Conservation (phyloP, 768 basidiomycete species). For the Tulasnella sp. region DNA sequence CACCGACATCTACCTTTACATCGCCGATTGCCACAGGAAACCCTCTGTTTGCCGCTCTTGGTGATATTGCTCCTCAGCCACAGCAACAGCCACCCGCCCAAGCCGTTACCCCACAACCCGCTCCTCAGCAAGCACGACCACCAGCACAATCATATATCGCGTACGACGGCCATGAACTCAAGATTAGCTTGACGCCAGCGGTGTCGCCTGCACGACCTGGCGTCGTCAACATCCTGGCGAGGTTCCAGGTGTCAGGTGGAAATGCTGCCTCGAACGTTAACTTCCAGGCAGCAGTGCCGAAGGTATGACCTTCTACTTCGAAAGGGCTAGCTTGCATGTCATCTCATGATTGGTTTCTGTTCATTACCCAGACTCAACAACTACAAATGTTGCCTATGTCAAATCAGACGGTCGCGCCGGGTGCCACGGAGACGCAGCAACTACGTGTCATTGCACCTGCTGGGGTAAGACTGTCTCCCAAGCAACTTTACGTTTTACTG, state of each 20-base stretch:
- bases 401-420: conserved; percentile 74
- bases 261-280: conserved; percentile 65
- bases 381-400: conserved; percentile 99
- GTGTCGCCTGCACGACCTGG: conserved; percentile 80
- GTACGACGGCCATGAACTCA: conserved; percentile 89
- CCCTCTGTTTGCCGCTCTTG: conserved; percentile 33
- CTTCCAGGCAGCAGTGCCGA: conserved; percentile 98
- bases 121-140: conserved; percentile 51
- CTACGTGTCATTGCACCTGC: conserved; percentile 88
- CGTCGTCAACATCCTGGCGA: conserved; percentile 84
- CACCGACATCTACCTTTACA: conserved; percentile 39
- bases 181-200: conserved; percentile 88
- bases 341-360: neutral
- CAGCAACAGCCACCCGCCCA: conserved; percentile 10
- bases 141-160: conserved; percentile 76
- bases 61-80: conserved; percentile 36
- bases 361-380: conserved; percentile 75
- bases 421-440: conserved; percentile 88
- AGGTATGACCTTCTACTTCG: conserved; percentile 54
- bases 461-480: conserved; percentile 62
- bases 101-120: conserved; percentile 41
- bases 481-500: neutral
- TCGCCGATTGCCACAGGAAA: conserved; percentile 44
- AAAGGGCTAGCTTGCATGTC: neutral
- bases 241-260: conserved; percentile 72